Percentiles rank a stretch among this genome's conserved stretches.
These are phyloP conservation scores for Adenanthera pavonina DNA, from an alignment of 306 rosid species.

Conservation along the genomic window DNA sequence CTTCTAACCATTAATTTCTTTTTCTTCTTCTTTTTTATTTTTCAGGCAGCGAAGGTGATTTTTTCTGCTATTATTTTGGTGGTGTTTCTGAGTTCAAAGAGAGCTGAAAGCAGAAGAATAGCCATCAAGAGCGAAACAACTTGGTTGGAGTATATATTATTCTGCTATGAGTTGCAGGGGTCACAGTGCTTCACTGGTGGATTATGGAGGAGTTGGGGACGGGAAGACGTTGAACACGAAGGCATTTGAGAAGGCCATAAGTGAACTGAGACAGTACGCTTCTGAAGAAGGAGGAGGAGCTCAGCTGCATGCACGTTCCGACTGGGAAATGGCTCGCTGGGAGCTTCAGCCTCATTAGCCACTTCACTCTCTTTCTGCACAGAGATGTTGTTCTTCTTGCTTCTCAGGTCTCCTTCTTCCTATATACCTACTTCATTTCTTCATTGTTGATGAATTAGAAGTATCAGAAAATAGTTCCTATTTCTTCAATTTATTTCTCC, in stretches of 20 bases:
- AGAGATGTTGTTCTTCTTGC: constrained; percentile 82
- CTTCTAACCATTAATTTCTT: neutral
- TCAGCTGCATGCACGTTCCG: constrained; percentile 71
- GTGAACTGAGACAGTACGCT: constrained; percentile 54
- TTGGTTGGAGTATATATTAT: constrained; percentile 65
- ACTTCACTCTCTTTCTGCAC: constrained; percentile 77
- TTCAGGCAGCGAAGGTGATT: constrained; percentile 41
- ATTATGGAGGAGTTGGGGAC: constrained; percentile 87
- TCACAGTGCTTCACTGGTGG: constrained; percentile 67
- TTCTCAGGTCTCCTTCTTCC: constrained; percentile 63
- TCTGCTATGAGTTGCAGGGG: constrained; percentile 69
- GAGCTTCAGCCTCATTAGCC: constrained; percentile 80
- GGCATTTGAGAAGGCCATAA: constrained; percentile 69
- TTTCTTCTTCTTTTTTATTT: constrained; percentile 1
- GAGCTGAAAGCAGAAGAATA: constrained; percentile 56
- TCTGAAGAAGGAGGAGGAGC: constrained; percentile 56
- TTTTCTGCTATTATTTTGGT: constrained; percentile 43
- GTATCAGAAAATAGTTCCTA: too few relatives aligned
- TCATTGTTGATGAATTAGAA: too few relatives aligned
- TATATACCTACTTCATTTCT: too few relatives aligned
- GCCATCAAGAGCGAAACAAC: constrained; percentile 3
- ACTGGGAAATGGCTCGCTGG: constrained; percentile 88
- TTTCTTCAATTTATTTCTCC: too few relatives aligned
- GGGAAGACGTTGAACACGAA: constrained; percentile 72
- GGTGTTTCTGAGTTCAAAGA: constrained; percentile 45